Base-by-base conservation (phyloP, 225 moss, liverwort and hornwort genomes). In the Lunularia cruciata region DNA sequence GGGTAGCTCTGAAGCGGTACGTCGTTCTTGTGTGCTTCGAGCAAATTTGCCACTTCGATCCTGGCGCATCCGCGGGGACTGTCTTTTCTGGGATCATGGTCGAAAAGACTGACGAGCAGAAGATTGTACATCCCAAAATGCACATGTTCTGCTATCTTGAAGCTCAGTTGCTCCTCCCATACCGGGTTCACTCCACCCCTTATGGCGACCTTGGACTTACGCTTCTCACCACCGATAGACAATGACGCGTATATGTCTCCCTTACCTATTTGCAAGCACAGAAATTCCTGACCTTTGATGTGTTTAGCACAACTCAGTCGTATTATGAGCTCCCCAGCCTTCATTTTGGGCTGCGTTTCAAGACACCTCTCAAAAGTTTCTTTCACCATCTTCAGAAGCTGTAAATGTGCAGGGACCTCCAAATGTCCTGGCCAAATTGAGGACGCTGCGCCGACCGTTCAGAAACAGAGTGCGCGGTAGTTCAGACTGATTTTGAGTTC, bases 351-450 rank as follows among this genome's bases (percentile, higher is more conserved):
- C 42, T 30, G 35, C 35, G 36, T 37, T 22, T 37, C 36, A 1
- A n/a, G 36, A 20, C 19, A 37, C 19, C 9, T 8, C 35, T 60
- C 60, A 38, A 20, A 10, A 37, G 11, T 60, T 36, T 60, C 60
- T 3, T 30, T 32, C 56, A 57, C 56, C 56, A 57, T 57, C 56
- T n/a, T n/a, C n/a, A n/a, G n/a, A n/a, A n/a, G n/a, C n/a, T n/a
- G n/a, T n/a, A n/a, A n/a, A n/a, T n/a, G n/a, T n/a, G n/a, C n/a
- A n/a, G n/a, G n/a, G n/a, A n/a, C n/a, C n/a, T n/a, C n/a, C n/a
- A n/a, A n/a, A n/a, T n/a, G n/a, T n/a, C n/a, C n/a, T n/a, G n/a
- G n/a, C n/a, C n/a, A n/a, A n/a, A n/a, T n/a, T n/a, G n/a, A n/a
- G n/a, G n/a, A n/a, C n/a, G n/a, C n/a, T n/a, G n/a, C n/a, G n/a